Conservation (phyloP, 2,329 filamentous ascomycete species). For the Colletotrichum orbiculare region DNA sequence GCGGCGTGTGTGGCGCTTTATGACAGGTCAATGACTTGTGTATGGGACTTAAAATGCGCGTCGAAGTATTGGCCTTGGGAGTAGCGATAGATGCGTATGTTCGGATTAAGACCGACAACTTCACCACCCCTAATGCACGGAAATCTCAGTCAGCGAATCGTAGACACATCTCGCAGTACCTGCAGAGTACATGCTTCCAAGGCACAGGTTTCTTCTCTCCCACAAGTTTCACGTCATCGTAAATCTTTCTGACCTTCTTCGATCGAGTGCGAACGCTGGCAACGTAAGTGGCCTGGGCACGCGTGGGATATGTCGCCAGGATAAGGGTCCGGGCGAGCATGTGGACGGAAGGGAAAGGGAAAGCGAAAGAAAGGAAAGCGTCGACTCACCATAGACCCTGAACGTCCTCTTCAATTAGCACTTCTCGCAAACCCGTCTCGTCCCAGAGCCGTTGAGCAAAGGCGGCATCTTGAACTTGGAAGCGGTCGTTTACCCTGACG, state of each 20-base stretch:
- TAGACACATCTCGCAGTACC: constrained; percentile 1
- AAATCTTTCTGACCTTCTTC: constrained; percentile 10
- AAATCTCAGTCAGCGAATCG: not conserved
- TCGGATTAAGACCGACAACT: constrained; percentile 85
- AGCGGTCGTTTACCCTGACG: constrained; percentile 88
- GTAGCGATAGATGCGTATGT: constrained; percentile 92
- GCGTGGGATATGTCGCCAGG: constrained; percentile 18
- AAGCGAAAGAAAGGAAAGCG: not conserved
- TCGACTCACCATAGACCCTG: constrained; percentile 57
- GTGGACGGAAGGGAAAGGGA: not conserved
- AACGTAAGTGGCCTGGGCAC: constrained; percentile 26
- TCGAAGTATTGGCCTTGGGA: constrained; percentile 89
- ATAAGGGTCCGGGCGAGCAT: constrained; percentile 10
- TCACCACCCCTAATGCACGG: constrained; percentile 77
- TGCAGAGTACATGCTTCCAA: not conserved
- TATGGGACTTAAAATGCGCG: constrained; percentile 77
- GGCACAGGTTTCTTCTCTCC: constrained; percentile 17
- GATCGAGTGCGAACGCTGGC: constrained; percentile 8
- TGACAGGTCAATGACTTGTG: constrained; percentile 29
- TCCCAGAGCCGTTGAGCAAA: constrained; percentile 85
- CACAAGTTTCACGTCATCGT: constrained; percentile 18
- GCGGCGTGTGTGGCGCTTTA: constrained; percentile 22
- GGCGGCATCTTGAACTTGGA: constrained; percentile 78
- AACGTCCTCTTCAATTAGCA: constrained; percentile 56
- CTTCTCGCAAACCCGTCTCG: constrained; percentile 77